Evolutionary conservation across 2,329 filamentous ascomycete species (phyloP), one percentile per base, ranked within the genome.

Genomic region (Alternaria brassicae): DNA sequence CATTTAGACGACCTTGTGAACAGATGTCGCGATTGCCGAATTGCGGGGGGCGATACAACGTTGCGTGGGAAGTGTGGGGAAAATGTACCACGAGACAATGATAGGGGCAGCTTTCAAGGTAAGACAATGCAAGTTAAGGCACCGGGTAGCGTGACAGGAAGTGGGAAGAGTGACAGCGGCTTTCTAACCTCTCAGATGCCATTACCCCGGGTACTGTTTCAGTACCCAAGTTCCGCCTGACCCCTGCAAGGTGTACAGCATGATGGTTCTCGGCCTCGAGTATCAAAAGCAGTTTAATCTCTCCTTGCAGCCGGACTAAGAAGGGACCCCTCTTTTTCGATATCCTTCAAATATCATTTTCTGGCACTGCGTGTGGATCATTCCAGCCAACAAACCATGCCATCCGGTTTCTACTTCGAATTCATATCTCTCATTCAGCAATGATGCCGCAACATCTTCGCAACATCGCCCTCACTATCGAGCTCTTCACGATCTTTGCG

Each of bases 271-370:
- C 69, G 72, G 70, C 72, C 65, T 72, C 59, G 62, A 62, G 61
- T 66, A 71, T 68, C 63, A 63, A 71, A 70, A 71, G 51, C 66
- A 65, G 59, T 71, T 73, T 72, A 73, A 75, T 74, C 69, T 71
- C 69, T 75, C 72, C 69, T 72, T 76, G 66, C 62, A 65, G 69
- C 68, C 72, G 70, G 62, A 61, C 66, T 69, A 70, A 74, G 71
- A 23, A 48, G 71, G 68, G 58, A 65, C 73, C 71, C 72, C 72
- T 67, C 72, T 71, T 58, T 70, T 62, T 62, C 62, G 65, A 66
- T 65, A 70, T 66, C 64, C 64, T 73, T 75, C 70, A 73, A 71
- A 72, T 77, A 75, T 63, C 69, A 68, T 74, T 72, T 66, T 63
- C 65, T 67, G 62, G 67, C 70, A 69, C 64, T 65, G 63, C 60